Evolutionary conservation across 352 stramenopile genomes (phyloP).

Genomic region (Globisporangium perplexum): DNA sequence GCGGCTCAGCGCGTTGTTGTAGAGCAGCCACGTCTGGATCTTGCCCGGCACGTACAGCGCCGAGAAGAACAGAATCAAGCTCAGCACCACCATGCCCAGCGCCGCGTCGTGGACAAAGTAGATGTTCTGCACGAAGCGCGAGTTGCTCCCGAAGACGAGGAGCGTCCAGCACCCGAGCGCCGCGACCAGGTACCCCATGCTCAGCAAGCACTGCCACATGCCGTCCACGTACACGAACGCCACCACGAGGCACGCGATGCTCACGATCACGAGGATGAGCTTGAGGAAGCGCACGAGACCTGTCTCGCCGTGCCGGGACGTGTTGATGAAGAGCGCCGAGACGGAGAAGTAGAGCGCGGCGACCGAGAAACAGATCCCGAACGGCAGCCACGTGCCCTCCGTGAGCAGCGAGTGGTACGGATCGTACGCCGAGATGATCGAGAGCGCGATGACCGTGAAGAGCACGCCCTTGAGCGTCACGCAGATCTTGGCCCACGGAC

Average conservation of each 20-base stretch:
- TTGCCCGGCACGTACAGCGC: slow-evolving; percentile 88
- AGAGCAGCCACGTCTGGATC: slow-evolving; percentile 96
- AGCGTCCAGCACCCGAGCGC: slow-evolving; percentile 83
- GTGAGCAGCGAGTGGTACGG: slow-evolving; percentile 64
- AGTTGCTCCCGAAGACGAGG: slow-evolving; percentile 86
- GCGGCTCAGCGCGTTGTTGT: slow-evolving; percentile 95
- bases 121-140: slow-evolving; percentile 85
- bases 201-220: slow-evolving; percentile 88
- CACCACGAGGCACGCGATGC: slow-evolving; percentile 67
- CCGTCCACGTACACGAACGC: slow-evolving; percentile 63
- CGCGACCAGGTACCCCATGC: slow-evolving; percentile 91
- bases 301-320: slow-evolving; percentile 46
- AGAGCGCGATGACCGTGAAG: slow-evolving; percentile 82
- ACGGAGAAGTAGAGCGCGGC: slow-evolving; percentile 60
- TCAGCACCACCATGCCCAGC: slow-evolving; percentile 90
- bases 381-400: slow-evolving; percentile 47
- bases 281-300: slow-evolving; percentile 69
- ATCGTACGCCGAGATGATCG: slow-evolving; percentile 74
- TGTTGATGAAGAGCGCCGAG: slow-evolving; percentile 52
- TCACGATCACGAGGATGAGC: slow-evolving; percentile 67
- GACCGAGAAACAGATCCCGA: slow-evolving; percentile 45
- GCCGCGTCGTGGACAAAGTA: slow-evolving; percentile 95
- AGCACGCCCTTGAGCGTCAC: slow-evolving; percentile 88
- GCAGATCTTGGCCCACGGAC: slow-evolving; percentile 86
- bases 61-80: slow-evolving; percentile 88